These are phyloP conservation scores for Xylaria acuta DNA, from an alignment of 495 filamentous ascomycete genomes.

Conservation along the genomic window DNA sequence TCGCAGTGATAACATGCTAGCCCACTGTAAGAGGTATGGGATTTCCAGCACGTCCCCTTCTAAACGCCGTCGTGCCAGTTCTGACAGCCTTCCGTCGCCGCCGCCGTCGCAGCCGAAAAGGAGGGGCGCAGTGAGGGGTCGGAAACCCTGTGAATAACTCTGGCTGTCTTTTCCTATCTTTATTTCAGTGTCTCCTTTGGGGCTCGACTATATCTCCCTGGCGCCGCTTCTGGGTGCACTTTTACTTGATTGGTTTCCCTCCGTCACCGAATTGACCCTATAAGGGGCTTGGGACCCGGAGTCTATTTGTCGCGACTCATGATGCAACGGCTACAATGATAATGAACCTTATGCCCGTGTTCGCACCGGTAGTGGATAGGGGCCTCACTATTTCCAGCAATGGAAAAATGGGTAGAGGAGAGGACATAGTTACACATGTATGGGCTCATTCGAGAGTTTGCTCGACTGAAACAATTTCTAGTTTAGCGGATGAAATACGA, in stretches of 20 bases:
- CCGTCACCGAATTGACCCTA: background rate
- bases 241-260: background rate
- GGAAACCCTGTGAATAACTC: background rate
- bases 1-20: background rate
- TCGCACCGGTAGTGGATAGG: background rate
- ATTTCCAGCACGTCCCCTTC: background rate
- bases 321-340: background rate
- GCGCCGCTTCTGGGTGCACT: background rate
- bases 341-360: background rate
- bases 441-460: background rate
- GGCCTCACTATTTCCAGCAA: background rate
- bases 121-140: background rate
- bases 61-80: background rate
- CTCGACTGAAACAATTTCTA: background rate
- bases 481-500: background rate
- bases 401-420: background rate
- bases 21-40: background rate
- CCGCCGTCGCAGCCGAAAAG: background rate
- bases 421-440: background rate
- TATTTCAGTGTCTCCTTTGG: background rate
- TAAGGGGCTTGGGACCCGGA: too few species aligned
- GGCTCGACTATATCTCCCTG: background rate
- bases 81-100: background rate
- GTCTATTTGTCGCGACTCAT: background rate
- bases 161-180: background rate